Conservation (phyloP, 169 alveolate genomes). For the Babesia gibsoni region DNA sequence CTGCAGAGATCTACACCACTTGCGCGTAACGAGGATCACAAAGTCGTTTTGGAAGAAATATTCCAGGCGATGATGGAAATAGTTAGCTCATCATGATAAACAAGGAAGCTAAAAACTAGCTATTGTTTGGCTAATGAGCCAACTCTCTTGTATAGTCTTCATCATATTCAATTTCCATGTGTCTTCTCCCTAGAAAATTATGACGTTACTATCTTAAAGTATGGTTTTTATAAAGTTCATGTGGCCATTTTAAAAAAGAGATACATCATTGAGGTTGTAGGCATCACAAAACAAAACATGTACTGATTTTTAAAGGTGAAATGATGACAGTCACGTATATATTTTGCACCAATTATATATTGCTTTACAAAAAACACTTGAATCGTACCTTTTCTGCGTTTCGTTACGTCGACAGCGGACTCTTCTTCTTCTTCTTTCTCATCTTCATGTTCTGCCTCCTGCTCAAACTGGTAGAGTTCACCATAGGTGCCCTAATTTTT, state of each 20-base stretch:
- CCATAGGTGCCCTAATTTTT: constrained; percentile 61
- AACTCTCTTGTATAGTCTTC: constrained; percentile 14
- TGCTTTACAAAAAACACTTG: neutral
- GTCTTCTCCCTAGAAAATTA: neutral
- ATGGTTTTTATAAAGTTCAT: too few species aligned
- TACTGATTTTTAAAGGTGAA: too few species aligned
- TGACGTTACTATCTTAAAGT: too few species aligned
- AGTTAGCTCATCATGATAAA: neutral
- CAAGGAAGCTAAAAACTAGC: neutral
- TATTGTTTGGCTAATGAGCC: neutral
- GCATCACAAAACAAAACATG: too few species aligned
- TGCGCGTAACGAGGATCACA: neutral
- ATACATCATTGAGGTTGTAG: too few species aligned
- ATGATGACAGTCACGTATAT: too few species aligned
- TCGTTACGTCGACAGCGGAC: neutral
- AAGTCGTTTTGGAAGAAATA: neutral
- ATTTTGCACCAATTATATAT: too few species aligned
- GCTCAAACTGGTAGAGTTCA: constrained; percentile 56
- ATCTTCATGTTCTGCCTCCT: constrained; percentile 20
- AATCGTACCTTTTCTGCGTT: neutral
- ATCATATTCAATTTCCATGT: constrained; percentile 31
- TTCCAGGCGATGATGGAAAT: constrained; percentile 30
- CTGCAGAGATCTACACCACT: constrained; percentile 15
- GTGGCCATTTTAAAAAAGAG: too few species aligned
- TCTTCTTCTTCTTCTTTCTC: constrained; percentile 44